A percentile compares a stretch with the other conserved stretches of the same genome.
Evolutionary conservation across 257 asterid genomes (phyloP).

Genomic region (Phtheirospermum japonicum): DNA sequence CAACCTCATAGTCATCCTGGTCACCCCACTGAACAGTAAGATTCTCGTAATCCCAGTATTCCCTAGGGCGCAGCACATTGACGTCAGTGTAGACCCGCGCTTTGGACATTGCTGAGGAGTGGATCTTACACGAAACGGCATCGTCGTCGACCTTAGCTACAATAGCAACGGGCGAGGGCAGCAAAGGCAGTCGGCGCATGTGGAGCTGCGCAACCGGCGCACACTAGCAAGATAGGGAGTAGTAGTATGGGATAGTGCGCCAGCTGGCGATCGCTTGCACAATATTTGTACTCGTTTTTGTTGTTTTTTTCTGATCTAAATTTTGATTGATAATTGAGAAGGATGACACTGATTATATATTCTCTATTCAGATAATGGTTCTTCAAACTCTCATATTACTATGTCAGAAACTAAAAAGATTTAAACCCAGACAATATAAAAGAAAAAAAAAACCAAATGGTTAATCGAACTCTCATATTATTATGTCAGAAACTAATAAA

Average conservation of each 20-base stretch:
- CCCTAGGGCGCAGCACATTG: conserved; percentile 76
- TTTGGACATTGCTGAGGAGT: conserved; percentile 58
- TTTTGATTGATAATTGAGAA: too few species aligned
- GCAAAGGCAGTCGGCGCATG: conserved; percentile 22
- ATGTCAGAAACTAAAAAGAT: too few species aligned
- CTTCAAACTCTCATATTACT: too few species aligned
- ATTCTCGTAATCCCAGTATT: conserved; percentile 80
- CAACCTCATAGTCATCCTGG: conserved; percentile 92
- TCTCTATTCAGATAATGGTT: too few species aligned
- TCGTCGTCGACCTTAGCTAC: conserved; percentile 24
- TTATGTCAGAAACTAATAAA: too few species aligned
- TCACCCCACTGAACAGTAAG: conserved; percentile 82
- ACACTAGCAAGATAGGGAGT: conserved; percentile 41
- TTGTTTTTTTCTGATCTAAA: not conserved
- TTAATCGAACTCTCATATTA: too few species aligned
- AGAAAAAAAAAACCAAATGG: too few species aligned
- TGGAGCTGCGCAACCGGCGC: conserved; percentile 41
- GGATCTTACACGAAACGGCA: conserved; percentile 43
- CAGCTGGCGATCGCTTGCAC: conserved; percentile 35
- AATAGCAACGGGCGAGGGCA: conserved; percentile 20
- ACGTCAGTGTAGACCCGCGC: conserved; percentile 76
- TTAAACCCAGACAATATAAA: too few species aligned
- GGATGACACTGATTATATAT: too few species aligned
- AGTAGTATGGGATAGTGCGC: conserved; percentile 33
- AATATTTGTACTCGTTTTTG: not conserved